Evolutionary conservation across 1,139 yeast species (phyloP), one percentile per base, ranked within the genome.

Genomic region (Debaryomycetaceae sp.): DNA sequence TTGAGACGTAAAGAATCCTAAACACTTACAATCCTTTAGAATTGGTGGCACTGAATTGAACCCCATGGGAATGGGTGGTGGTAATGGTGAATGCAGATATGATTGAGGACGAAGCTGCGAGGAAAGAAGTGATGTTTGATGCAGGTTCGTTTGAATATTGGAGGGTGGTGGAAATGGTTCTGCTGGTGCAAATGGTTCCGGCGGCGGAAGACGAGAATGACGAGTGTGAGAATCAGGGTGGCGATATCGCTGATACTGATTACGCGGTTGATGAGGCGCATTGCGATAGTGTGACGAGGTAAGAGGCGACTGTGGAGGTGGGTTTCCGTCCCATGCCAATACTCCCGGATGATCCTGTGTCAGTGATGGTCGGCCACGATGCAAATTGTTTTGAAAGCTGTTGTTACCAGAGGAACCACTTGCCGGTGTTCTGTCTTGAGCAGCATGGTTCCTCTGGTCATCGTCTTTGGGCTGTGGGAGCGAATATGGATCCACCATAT

Each of bases 271-370:
- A 36, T 34, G 49, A 35, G 37, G 45, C 14, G 14, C 45, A 24
- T 27, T 49, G 31, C 22, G 46, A 37, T 39, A 46, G 29, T 22
- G 48, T 9, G 34, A 43, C 17, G 40, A 49, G 23, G 41, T 45
- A 29, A 37, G 47, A 34, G 39, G 43, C 13, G 34, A 39, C 22
- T 36, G 44, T 13, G 42, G 48, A 11, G 22, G 48, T 8, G 46
- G 50, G 20, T 41, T 45, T 9, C 46, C 45, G 22, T 41, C 42
- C 17, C 44, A 20, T 9, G 37, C 4, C 20, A 17, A 17, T 9
- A 2, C 22, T 14, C 5, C 37, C 9, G 37, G 23, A 9, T 7
- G 22, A 8, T 34, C 42, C 8, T 17, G 46, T 17, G 39, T 37
- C 13, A 33, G 42, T 4, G 34, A 38, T 6, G 41, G 47, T 23